A percentile compares a stretch with the other conserved stretches of the same genome.
Conservation (phyloP, 805 yeast species). For the Metschnikowia gelsemii region DNA sequence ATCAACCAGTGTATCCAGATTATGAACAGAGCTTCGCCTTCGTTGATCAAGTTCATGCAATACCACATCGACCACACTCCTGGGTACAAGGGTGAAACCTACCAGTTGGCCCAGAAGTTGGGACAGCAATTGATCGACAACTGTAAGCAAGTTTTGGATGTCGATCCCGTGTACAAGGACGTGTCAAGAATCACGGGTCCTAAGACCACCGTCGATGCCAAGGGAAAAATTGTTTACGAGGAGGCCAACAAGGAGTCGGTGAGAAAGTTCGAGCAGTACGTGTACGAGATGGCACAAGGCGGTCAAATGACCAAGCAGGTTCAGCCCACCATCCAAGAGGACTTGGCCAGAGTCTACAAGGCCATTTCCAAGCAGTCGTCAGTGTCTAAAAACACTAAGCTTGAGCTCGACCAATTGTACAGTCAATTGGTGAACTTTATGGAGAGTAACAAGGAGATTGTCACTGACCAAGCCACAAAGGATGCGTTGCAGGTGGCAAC, state of each 20-base stretch:
- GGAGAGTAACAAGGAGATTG: constrained; percentile 68
- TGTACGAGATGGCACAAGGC: constrained; percentile 94
- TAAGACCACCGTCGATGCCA: constrained; percentile 79
- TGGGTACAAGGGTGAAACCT: constrained; percentile 83
- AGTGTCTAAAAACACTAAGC: constrained; percentile 57
- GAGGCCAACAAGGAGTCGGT: constrained; percentile 89
- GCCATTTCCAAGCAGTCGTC: constrained; percentile 75
- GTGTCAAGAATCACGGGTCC: constrained; percentile 95
- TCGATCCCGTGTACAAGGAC: constrained; percentile 92
- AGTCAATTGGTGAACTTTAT: constrained; percentile 68
- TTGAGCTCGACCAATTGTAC: constrained; percentile 70
- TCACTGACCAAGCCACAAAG: constrained; percentile 60
- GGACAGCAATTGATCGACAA: constrained; percentile 95
- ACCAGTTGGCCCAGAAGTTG: constrained; percentile 81
- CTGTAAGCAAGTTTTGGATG: constrained; percentile 79
- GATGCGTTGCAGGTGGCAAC: constrained; percentile 42
- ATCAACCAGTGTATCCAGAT: constrained; percentile 94
- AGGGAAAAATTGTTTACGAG: constrained; percentile 81
- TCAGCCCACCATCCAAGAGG: constrained; percentile 81
- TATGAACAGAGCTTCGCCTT: constrained; percentile 95
- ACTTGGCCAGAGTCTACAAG: constrained; percentile 76
- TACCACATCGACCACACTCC: constrained; percentile 83
- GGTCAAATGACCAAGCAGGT: constrained; percentile 69
- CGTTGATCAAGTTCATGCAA: constrained; percentile 94
- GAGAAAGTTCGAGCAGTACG: constrained; percentile 93